Percentiles rank a stretch among this genome's conserved stretches.
phyloP scores from a whole-genome alignment of 441 rosid genomes.

The Euphorbia celastroides region DNA sequence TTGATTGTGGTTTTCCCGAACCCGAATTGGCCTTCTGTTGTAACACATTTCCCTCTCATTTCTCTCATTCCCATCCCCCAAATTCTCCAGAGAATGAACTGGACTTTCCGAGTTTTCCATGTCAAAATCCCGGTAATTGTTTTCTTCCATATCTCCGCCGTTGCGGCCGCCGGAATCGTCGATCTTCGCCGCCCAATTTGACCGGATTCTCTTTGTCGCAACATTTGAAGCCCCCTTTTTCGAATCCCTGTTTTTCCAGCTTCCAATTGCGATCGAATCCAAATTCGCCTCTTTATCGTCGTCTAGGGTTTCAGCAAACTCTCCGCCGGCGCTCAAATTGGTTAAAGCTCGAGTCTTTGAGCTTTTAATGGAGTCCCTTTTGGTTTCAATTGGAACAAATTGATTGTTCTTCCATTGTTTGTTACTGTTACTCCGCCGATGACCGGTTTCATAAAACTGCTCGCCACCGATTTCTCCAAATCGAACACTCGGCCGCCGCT shows the following conservation, averaged over 20 bases:
- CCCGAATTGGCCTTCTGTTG: conserved; percentile 28
- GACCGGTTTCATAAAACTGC: conserved; percentile 28
- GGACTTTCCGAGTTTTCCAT: conserved; percentile 58
- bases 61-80: conserved; percentile 41
- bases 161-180: conserved; percentile 31
- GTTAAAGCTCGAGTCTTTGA: conserved; percentile 66
- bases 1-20: conserved; percentile 21
- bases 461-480: conserved; percentile 90
- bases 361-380: conserved; percentile 31
- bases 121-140: conserved; percentile 39
- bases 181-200: conserved; percentile 52
- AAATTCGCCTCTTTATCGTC: conserved; percentile 46
- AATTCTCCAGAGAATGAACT: conserved; percentile 51
- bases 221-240: conserved; percentile 43
- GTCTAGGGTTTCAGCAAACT: conserved; percentile 50
- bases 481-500: conserved; percentile 84
- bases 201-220: conserved; percentile 45
- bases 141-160: conserved; percentile 39
- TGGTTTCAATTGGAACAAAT: conserved; percentile 13
- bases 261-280: conserved; percentile 52
- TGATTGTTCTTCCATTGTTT: conserved; percentile 36
- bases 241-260: conserved; percentile 55
- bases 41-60: conserved; percentile 36
- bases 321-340: conserved; percentile 36
- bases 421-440: conserved; percentile 31